Percentiles rank a stretch among this genome's conserved stretches.
These are phyloP conservation scores for Trichosanthes cucumerina DNA, from an alignment of 306 rosid species.

Conservation along the genomic window DNA sequence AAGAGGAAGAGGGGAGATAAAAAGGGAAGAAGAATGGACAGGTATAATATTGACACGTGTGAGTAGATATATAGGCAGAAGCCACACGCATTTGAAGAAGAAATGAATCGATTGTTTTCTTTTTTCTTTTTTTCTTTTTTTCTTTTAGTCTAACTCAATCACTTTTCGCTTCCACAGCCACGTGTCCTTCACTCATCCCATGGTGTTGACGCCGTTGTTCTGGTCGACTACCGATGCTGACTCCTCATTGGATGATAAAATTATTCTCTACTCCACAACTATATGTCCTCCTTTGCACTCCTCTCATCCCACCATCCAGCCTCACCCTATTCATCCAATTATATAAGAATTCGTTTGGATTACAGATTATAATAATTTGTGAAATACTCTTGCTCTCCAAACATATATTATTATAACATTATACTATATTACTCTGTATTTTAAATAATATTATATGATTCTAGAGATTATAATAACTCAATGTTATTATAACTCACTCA, in stretches of 20 bases:
- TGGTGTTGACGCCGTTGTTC: neutral
- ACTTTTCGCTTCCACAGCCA: neutral
- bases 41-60: constrained; percentile 51
- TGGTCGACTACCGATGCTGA: constrained; percentile 1
- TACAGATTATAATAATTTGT: no score
- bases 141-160: no score
- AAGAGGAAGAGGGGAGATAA: constrained; percentile 19
- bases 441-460: no score
- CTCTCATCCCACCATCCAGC: neutral
- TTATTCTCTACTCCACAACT: neutral
- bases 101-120: neutral
- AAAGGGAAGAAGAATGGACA: constrained; percentile 23
- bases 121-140: neutral
- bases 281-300: neutral
- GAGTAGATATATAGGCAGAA: constrained; percentile 24
- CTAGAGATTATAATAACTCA: no score
- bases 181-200: neutral
- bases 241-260: neutral
- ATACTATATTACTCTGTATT: no score
- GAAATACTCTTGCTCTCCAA: no score
- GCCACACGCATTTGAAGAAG: constrained; percentile 38
- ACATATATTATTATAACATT: no score
- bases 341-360: no score
- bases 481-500: no score
- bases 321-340: no score